Conservation (phyloP, 352 stramenopile species). For the Aphanomyces cochlioides region DNA sequence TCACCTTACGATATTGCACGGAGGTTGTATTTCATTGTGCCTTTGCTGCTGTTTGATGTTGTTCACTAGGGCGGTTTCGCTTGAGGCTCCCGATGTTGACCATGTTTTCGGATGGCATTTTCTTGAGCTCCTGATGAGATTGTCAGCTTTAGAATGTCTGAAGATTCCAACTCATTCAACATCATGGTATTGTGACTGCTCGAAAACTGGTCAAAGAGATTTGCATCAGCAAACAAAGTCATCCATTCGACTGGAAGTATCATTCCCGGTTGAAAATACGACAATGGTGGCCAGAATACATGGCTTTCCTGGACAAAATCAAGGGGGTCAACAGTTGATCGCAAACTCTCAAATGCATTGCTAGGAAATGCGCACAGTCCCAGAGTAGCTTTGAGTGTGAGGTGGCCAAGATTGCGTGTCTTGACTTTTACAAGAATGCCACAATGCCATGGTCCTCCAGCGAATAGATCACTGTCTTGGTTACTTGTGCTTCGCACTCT, state of each 20-base stretch:
- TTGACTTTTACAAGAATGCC: slow-evolving; percentile 59
- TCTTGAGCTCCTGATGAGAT: too few species aligned
- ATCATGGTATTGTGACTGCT: too few species aligned
- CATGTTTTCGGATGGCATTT: neutral
- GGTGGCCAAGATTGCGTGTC: slow-evolving; percentile 48
- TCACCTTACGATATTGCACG: slow-evolving; percentile 7
- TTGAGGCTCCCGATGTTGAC: neutral
- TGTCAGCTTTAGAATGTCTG: too few species aligned
- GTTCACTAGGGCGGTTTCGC: neutral
- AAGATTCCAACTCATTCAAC: too few species aligned
- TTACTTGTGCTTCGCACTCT: neutral
- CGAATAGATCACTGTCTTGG: neutral
- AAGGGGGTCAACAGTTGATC: slow-evolving; percentile 46
- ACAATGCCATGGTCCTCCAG: slow-evolving; percentile 18
- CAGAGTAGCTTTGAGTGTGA: slow-evolving; percentile 74
- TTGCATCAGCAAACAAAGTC: neutral
- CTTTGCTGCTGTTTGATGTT: neutral
- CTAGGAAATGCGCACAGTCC: slow-evolving; percentile 54
- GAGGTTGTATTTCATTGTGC: slow-evolving; percentile 4
- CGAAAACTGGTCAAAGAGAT: too few species aligned
- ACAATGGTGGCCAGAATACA: slow-evolving; percentile 60
- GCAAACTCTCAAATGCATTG: slow-evolving; percentile 50
- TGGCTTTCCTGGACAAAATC: slow-evolving; percentile 52
- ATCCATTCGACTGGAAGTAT: slow-evolving; percentile 28
- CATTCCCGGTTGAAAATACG: slow-evolving; percentile 30